A percentile compares a stretch with the other conserved stretches of the same genome.
Conservation (phyloP, 2,329 filamentous ascomycete genomes). For the Phoma sp. region DNA sequence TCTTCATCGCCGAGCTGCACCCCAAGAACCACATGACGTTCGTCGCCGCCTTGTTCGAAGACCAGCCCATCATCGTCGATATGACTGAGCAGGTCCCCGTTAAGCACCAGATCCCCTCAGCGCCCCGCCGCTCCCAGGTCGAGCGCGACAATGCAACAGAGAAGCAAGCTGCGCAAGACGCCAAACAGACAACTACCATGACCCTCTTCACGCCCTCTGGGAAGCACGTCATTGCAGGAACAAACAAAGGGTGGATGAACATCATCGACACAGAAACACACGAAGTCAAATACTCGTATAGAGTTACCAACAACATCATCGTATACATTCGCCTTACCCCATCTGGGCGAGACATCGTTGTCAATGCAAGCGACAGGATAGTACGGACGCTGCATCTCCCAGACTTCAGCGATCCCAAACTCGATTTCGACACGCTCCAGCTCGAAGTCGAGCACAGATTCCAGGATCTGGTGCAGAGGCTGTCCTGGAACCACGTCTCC, state of each 20-base stretch:
- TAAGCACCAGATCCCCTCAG: conserved; percentile 80
- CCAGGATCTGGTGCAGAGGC: conserved; percentile 92
- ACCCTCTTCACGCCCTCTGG: conserved; percentile 86
- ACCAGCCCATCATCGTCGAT: conserved; percentile 88
- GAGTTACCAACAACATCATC: conserved; percentile 85
- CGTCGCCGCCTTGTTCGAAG: conserved; percentile 91
- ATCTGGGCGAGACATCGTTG: conserved; percentile 84
- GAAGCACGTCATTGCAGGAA: conserved; percentile 88
- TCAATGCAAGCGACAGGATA: conserved; percentile 93
- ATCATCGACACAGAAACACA: conserved; percentile 84
- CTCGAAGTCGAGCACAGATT: conserved; percentile 97
- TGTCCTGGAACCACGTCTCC: conserved; percentile 96
- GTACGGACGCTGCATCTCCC: conserved; percentile 92
- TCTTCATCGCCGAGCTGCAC: conserved; percentile 95
- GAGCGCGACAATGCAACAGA: conserved; percentile 77
- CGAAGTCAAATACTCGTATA: conserved; percentile 86
- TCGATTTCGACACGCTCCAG: conserved; percentile 85
- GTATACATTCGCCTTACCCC: conserved; percentile 84
- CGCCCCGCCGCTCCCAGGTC: conserved; percentile 74
- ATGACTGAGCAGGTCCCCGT: conserved; percentile 71
- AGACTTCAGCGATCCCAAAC: conserved; percentile 66
- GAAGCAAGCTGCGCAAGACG: conserved; percentile 89
- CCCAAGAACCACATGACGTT: conserved; percentile 86
- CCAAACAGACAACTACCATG: conserved; percentile 92
- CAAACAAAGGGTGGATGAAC: conserved; percentile 95